Conservation (phyloP, 352 stramenopile genomes). For the Peronosclerospora sorghi region DNA sequence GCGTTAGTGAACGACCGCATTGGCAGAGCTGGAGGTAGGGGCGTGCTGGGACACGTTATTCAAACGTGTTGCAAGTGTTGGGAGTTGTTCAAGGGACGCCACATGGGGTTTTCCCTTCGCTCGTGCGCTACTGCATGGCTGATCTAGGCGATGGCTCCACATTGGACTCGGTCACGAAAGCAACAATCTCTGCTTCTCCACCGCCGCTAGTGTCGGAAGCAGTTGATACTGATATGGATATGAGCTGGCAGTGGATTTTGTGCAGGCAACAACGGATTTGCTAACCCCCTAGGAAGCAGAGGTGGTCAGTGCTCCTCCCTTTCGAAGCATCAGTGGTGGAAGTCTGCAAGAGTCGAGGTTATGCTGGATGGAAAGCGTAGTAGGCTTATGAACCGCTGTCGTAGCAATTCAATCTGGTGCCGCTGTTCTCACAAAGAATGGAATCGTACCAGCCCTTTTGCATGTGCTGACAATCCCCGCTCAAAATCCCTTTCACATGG, state of each 20-base stretch:
- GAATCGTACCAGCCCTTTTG: slow-evolving; percentile 66
- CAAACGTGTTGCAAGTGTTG: slow-evolving; percentile 62
- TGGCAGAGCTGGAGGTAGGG: slow-evolving; percentile 48
- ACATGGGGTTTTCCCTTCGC: slow-evolving; percentile 69
- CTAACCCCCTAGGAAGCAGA: slow-evolving; percentile 54
- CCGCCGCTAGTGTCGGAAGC: slow-evolving; percentile 28
- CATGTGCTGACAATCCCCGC: slow-evolving; percentile 61
- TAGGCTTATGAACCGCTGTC: slow-evolving; percentile 58
- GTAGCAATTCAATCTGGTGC: slow-evolving; percentile 69
- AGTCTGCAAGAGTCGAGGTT: slow-evolving; percentile 41
- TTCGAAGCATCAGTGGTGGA: slow-evolving; percentile 31
- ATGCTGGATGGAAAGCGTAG: slow-evolving; percentile 69
- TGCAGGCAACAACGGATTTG: slow-evolving; percentile 70
- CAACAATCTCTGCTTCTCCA: slow-evolving; percentile 3
- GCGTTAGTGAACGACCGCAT: slow-evolving; percentile 70
- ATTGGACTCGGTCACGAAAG: slow-evolving; percentile 1
- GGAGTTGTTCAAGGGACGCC: slow-evolving; percentile 69
- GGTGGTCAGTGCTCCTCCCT: slow-evolving; percentile 34
- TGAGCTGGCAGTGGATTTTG: slow-evolving; percentile 83
- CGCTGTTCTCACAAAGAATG: slow-evolving; percentile 72
- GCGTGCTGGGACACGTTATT: slow-evolving; percentile 65
- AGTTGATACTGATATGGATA: slow-evolving; percentile 78
- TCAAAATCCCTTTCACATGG: slow-evolving; percentile 45
- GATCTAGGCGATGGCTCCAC: slow-evolving; percentile 37
- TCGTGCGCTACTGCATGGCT: slow-evolving; percentile 70